A percentile compares a stretch with the other conserved stretches of the same genome.
These are phyloP conservation scores for Aspergillus viridinutans DNA, from an alignment of 2,329 filamentous ascomycete genomes.

Conservation along the genomic window DNA sequence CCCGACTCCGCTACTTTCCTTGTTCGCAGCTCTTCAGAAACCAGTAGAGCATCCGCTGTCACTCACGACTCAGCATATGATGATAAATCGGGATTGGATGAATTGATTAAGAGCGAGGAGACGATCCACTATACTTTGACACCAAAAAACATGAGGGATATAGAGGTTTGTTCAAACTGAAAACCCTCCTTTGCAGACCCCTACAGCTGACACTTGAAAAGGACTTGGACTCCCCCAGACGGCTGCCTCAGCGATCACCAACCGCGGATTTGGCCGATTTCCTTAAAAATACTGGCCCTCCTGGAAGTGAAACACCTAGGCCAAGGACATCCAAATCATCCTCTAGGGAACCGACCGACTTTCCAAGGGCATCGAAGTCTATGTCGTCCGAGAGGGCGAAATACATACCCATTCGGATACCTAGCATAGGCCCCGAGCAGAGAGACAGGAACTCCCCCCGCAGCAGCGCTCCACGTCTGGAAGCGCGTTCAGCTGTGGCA, in stretches of 20 bases:
- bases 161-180: constrained; percentile 55
- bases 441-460: constrained; percentile 19
- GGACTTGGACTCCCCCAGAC: constrained; percentile 33
- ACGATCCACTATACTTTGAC: constrained; percentile 81
- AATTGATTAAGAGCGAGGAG: constrained; percentile 75
- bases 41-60: constrained; percentile 25
- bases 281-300: constrained; percentile 33
- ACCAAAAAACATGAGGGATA: constrained; percentile 71
- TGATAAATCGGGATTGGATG: constrained; percentile 67
- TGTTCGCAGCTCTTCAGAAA: constrained; percentile 35
- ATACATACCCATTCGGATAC: constrained; percentile 20
- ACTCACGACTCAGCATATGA: constrained; percentile 37
- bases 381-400: constrained; percentile 23
- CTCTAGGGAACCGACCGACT: constrained; percentile 14
- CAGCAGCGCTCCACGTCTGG: constrained; percentile 48
- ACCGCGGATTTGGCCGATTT: constrained; percentile 38
- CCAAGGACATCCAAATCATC: constrained; percentile 18
- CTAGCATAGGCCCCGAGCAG: constrained; percentile 11
- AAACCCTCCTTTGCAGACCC: neutral
- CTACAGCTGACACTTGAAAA: constrained; percentile 8
- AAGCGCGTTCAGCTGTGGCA: constrained; percentile 67
- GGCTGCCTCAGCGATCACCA: constrained; percentile 28
- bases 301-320: constrained; percentile 20
- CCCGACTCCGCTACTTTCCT: constrained; percentile 26
- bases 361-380: constrained; percentile 14